These are phyloP conservation scores for Picea sitchensis DNA, from an alignment of 75 land plant genomes.

Conservation along the genomic window DNA sequence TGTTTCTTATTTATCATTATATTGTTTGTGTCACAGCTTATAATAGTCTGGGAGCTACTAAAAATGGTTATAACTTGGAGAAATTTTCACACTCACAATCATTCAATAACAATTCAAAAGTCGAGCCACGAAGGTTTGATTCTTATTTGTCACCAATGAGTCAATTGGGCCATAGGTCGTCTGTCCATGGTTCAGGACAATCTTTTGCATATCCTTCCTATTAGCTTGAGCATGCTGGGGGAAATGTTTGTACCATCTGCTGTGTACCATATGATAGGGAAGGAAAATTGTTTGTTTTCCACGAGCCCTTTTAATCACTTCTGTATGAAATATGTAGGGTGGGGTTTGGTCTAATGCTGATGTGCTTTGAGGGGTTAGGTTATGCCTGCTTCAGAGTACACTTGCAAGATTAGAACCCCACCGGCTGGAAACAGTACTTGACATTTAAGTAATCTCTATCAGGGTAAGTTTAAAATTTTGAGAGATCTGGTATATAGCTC, in stretches of 20 bases:
- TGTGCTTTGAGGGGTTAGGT: background rate
- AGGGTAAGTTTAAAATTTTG: background rate
- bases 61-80: slow-evolving; percentile 10
- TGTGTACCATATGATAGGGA: background rate
- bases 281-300: background rate
- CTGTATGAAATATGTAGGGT: background rate
- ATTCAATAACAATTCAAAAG: background rate
- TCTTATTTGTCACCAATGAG: slow-evolving; percentile 1
- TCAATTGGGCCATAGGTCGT: background rate
- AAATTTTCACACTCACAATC: slow-evolving; percentile 8
- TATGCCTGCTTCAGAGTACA: background rate
- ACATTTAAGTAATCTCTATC: background rate
- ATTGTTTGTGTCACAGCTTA: slow-evolving; percentile 9
- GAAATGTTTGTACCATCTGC: background rate
- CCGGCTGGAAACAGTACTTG: background rate
- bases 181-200: slow-evolving; percentile 6
- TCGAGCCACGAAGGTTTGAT: slow-evolving; percentile 7
- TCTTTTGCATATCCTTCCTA: slow-evolving; percentile 12
- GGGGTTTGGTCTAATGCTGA: background rate
- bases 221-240: background rate
- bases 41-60: slow-evolving; percentile 11
- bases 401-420: background rate
- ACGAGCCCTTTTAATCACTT: background rate
- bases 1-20: background rate
- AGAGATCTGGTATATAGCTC: background rate